Evolutionary conservation across 2,329 filamentous ascomycete species (phyloP).

Genomic region (Escovopsis sp.): DNA sequence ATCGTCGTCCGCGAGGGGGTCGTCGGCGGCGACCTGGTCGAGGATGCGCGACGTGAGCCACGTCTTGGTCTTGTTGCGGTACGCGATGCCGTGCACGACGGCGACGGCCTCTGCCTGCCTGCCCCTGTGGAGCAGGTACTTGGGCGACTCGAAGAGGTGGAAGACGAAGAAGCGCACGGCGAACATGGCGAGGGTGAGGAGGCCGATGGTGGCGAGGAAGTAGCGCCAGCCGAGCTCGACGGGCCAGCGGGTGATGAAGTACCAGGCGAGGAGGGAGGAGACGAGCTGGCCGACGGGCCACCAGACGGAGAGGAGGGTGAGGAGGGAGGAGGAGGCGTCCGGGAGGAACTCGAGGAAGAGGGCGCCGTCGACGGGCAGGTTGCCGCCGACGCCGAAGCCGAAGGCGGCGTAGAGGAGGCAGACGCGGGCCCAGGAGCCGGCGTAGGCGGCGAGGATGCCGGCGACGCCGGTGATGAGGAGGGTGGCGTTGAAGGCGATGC

Average conservation of each 20-base stretch:
- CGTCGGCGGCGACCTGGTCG: constrained; percentile 35
- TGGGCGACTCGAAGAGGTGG: constrained; percentile 71
- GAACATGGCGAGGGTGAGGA: constrained; percentile 64
- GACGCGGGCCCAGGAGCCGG: constrained; percentile 49
- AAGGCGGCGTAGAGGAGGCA: constrained; percentile 45
- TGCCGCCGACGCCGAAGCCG: constrained; percentile 58
- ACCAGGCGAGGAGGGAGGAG: constrained; percentile 59
- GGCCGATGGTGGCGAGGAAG: constrained; percentile 54
- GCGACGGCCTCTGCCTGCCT: constrained; percentile 65
- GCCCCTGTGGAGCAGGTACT: constrained; percentile 63
- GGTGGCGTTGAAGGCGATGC: constrained; percentile 68
- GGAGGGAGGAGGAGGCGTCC: constrained; percentile 52
- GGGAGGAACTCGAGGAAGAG: constrained; percentile 76
- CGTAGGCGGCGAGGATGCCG: constrained; percentile 53
- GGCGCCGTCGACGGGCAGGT: constrained; percentile 63
- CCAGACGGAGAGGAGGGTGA: constrained; percentile 73
- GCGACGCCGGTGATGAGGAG: constrained; percentile 61
- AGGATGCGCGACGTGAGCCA: constrained; percentile 62
- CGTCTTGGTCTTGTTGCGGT: constrained; percentile 52
- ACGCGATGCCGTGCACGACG: constrained; percentile 64
- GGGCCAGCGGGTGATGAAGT: constrained; percentile 54
- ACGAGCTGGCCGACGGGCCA: constrained; percentile 73
- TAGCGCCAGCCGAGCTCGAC: constrained; percentile 62
- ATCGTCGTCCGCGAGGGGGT: constrained; percentile 11
- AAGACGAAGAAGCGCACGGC: constrained; percentile 65